These are phyloP conservation scores for Pythium monospermum DNA, from an alignment of 352 stramenopile genomes.

Conservation along the genomic window DNA sequence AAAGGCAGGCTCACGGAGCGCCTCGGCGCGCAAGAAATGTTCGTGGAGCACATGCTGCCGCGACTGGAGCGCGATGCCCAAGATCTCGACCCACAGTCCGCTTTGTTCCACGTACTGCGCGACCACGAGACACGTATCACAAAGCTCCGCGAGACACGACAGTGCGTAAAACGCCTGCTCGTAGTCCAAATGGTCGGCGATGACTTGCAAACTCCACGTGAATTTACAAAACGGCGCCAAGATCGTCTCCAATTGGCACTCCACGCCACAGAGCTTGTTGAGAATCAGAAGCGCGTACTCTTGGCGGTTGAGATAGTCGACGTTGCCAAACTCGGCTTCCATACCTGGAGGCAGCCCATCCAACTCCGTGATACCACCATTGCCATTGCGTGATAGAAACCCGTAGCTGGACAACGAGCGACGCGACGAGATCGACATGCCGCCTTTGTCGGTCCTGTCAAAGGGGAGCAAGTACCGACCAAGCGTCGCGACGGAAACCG, in stretches of 20 bases:
- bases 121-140: constrained; percentile 67
- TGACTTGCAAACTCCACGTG: constrained; percentile 78
- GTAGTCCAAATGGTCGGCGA: constrained; percentile 74
- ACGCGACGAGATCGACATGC: constrained; percentile 71
- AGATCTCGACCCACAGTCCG: constrained; percentile 73
- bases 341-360: constrained; percentile 32
- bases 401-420: constrained; percentile 72
- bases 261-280: constrained; percentile 76
- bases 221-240: constrained; percentile 70
- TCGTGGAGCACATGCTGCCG: constrained; percentile 79
- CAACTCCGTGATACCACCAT: constrained; percentile 19
- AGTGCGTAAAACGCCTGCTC: constrained; percentile 76
- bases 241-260: constrained; percentile 68
- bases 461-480: constrained; percentile 73
- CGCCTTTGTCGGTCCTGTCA: constrained; percentile 42
- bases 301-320: constrained; percentile 70
- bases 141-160: constrained; percentile 72
- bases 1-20: constrained; percentile 70
- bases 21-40: constrained; percentile 72
- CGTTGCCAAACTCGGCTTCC: constrained; percentile 71
- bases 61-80: constrained; percentile 71
- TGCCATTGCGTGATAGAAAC: constrained; percentile 49
- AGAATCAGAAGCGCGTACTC: constrained; percentile 70
- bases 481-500: constrained; percentile 69
- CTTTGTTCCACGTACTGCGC: constrained; percentile 71